Evolutionary conservation across 495 filamentous ascomycete species (phyloP).

Genomic region (Tuber indicum): DNA sequence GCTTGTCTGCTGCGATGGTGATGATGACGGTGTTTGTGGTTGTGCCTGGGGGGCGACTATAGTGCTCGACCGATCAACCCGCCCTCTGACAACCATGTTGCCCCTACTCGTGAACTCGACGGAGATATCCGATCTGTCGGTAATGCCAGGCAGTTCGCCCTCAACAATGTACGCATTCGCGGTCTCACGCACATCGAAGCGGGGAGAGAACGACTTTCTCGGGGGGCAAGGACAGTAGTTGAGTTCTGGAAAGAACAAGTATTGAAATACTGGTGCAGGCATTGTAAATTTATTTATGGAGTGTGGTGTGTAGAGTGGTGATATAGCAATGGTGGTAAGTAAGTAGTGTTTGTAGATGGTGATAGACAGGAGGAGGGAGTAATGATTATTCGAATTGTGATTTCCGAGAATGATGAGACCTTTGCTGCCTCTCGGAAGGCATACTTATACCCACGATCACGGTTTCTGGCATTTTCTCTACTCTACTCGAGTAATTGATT

Average conservation of each 20-base stretch:
- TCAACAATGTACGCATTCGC: conserved; percentile 67
- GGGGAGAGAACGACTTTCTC: conserved; percentile 54
- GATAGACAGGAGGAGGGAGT: not conserved
- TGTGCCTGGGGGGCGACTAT: not conserved
- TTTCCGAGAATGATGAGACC: conserved; percentile 13
- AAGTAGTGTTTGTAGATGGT: conserved; percentile 4
- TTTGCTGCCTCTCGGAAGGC: not conserved
- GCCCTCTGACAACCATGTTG: conserved; percentile 69
- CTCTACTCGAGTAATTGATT: conserved; percentile 1
- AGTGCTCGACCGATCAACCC: conserved; percentile 53
- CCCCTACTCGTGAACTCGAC: conserved; percentile 79
- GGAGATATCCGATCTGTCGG: conserved; percentile 60
- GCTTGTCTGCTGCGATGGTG: conserved; percentile 7
- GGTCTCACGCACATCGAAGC: conserved; percentile 75
- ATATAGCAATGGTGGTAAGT: not conserved
- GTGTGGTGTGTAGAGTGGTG: conserved; percentile 5
- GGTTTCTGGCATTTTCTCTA: conserved; percentile 15
- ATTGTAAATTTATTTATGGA: conserved; percentile 4
- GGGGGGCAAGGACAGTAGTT: conserved; percentile 20
- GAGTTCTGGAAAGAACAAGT: conserved; percentile 5
- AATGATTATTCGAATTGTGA: conserved; percentile 14
- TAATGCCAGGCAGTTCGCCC: conserved; percentile 77
- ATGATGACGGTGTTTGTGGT: conserved; percentile 28
- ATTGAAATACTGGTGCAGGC: conserved; percentile 19
- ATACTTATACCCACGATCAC: conserved; percentile 6